These are phyloP conservation scores for Hypoxylon crocopeplum DNA, from an alignment of 495 filamentous ascomycete species.

Conservation along the genomic window DNA sequence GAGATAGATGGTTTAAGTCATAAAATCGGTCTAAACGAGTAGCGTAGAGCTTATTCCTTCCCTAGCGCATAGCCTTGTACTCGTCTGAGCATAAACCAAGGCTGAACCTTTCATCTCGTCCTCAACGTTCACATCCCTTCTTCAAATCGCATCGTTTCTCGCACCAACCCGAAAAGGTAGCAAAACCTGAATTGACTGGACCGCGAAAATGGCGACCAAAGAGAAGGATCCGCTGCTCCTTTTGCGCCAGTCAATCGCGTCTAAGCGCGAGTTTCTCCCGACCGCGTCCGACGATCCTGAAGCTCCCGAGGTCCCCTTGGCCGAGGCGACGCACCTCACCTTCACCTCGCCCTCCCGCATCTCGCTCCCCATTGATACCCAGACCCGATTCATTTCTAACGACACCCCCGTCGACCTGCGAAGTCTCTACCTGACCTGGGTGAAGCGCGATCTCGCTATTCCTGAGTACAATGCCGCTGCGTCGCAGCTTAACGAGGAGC, in stretches of 20 bases:
- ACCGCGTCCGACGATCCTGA: constrained; percentile 68
- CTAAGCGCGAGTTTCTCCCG: constrained; percentile 68
- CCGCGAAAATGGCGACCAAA: constrained; percentile 45
- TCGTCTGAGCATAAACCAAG: no score
- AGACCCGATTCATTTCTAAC: constrained; percentile 81
- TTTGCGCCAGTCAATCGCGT: constrained; percentile 78
- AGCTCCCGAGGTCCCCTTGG: constrained; percentile 58
- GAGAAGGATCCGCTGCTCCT: constrained; percentile 76
- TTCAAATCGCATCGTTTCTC: neutral
- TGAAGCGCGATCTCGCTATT: constrained; percentile 86
- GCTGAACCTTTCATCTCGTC: no score
- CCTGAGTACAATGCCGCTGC: constrained; percentile 88
- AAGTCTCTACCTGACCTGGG: constrained; percentile 93
- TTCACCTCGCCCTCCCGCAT: constrained; percentile 71
- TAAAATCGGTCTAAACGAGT: no score
- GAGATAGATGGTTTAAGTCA: no score
- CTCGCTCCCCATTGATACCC: constrained; percentile 73
- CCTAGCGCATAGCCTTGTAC: no score
- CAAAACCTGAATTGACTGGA: neutral
- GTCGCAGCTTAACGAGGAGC: constrained; percentile 79
- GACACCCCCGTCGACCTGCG: constrained; percentile 83
- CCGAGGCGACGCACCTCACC: constrained; percentile 80
- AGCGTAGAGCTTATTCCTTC: no score
- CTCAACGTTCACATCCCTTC: constrained; percentile 1
- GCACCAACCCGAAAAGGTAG: no score